A percentile compares a stretch with the other conserved stretches of the same genome.
Evolutionary conservation across 2,329 filamentous ascomycete species (phyloP).

Genomic region (Ophiostoma quercus): DNA sequence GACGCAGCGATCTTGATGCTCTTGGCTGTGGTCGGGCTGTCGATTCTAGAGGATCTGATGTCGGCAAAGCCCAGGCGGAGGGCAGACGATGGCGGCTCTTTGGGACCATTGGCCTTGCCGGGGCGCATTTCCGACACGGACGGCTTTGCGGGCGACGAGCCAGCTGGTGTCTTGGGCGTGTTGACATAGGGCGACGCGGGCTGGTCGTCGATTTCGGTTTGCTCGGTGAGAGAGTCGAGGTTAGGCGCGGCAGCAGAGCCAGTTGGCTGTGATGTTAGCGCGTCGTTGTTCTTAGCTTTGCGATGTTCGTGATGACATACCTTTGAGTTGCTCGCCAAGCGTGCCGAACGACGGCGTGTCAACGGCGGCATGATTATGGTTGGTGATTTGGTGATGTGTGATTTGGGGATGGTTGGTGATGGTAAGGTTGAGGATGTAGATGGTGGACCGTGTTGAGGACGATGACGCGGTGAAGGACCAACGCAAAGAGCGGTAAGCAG

Average conservation of each 20-base stretch:
- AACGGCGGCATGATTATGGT: conserved; percentile 25
- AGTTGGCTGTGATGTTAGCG: neutral
- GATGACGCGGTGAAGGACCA: neutral
- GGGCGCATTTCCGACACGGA: conserved; percentile 85
- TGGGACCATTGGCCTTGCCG: conserved; percentile 65
- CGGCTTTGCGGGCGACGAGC: conserved; percentile 62
- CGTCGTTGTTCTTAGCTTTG: neutral
- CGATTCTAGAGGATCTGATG: conserved; percentile 49
- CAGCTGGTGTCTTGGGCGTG: conserved; percentile 53
- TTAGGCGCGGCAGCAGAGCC: conserved; percentile 28
- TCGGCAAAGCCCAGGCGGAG: conserved; percentile 77
- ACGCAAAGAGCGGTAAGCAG: neutral
- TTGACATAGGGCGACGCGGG: conserved; percentile 34
- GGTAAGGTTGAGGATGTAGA: neutral
- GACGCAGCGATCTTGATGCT: conserved; percentile 37
- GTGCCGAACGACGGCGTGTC: conserved; percentile 40
- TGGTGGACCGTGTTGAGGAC: neutral
- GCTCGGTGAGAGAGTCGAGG: conserved; percentile 43
- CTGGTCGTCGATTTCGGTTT: conserved; percentile 31
- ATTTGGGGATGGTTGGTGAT: no score
- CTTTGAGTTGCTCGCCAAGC: conserved; percentile 40
- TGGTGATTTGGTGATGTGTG: neutral
- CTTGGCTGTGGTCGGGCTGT: conserved; percentile 20
- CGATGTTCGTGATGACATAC: conserved; percentile 30
- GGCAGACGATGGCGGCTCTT: conserved; percentile 71